Evolutionary conservation across 345 rosid genomes (phyloP), one percentile per base, ranked within the genome.

Genomic region (Eucalyptus regnans): DNA sequence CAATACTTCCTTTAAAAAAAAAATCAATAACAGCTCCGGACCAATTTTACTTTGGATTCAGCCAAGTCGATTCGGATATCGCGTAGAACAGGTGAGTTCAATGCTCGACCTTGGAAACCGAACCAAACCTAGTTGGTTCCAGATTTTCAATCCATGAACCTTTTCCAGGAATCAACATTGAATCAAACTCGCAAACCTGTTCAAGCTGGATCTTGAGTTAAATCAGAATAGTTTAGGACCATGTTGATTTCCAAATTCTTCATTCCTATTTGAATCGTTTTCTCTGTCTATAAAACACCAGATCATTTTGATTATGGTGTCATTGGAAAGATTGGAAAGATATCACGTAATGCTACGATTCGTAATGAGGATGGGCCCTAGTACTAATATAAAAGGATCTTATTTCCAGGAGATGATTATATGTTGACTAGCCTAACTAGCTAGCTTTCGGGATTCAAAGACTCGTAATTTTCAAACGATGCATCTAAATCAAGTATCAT

Each of bases 271-370:
- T n/a, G 3, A n/a, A 14, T 64, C 76, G 3, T 56, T 64, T 29
- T 9, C 33, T 64, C 18, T 29, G 0, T 64, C 33, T 14, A 29
- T 31, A 64, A 64, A 29, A 14, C 37, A 29, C 5, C 18, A 64
- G n/a, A 64, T 64, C 3, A 64, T 64, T n/a, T 62, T 64, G 20
- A 64, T n/a, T n/a, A 29, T n/a, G 37, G 17, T n/a, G 76, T 64
- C 76, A 37, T 37, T 4, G 41, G 41, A 37, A 62, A 62, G 37
- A 37, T 37, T 37, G 41, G 41, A 37, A 62, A 62, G 37, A n/a
- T 13, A 16, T 31, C 22, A 1, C 0, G 44, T 33, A 8, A 68
- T 4, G 8, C 12, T 33, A 68, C 0, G 3, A n/a, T 64, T 14
- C 37, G 3, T 13, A 13, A n/a, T 7, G 17, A 64, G 76, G 37